These are phyloP conservation scores for Pseudogymnoascus sp. DNA, from an alignment of 2,329 filamentous ascomycete species.

Conservation along the genomic window DNA sequence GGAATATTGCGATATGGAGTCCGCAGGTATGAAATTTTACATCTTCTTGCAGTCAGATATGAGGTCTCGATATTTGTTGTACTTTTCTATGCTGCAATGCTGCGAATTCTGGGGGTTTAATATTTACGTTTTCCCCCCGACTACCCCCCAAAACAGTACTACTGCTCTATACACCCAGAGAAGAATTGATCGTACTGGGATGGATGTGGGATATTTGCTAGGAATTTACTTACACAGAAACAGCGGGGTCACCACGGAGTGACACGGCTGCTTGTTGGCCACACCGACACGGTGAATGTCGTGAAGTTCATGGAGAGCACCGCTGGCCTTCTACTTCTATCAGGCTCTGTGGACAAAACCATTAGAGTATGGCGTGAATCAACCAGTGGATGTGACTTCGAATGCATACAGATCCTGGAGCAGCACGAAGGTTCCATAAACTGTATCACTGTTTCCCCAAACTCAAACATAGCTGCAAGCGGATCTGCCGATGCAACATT, in stretches of 20 bases:
- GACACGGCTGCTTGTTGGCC: conserved; percentile 59
- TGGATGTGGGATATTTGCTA: background rate
- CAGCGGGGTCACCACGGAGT: conserved; percentile 45
- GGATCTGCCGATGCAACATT: conserved; percentile 73
- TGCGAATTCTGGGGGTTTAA: background rate
- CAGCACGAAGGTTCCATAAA: conserved; percentile 73
- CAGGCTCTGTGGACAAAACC: conserved; percentile 72
- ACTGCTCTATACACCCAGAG: background rate
- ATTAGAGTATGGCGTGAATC: conserved; percentile 62
- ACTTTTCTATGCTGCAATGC: background rate
- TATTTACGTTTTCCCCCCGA: background rate
- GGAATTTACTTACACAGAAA: conserved; percentile 28
- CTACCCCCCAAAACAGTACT: background rate
- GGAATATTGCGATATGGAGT: conserved; percentile 82
- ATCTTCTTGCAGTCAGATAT: background rate
- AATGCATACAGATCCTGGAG: conserved; percentile 44
- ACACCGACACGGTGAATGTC: conserved; percentile 72
- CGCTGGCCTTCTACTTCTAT: conserved; percentile 55
- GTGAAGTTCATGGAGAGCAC: conserved; percentile 62
- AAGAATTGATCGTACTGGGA: background rate
- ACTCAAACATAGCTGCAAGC: conserved; percentile 52
- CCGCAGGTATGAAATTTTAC: conserved; percentile 51
- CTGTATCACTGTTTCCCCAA: conserved; percentile 40
- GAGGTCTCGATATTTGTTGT: background rate
- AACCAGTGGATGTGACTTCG: conserved; percentile 23